phyloP scores from a whole-genome alignment of 2,329 filamentous ascomycete genomes.

The Knufia petricola region DNA sequence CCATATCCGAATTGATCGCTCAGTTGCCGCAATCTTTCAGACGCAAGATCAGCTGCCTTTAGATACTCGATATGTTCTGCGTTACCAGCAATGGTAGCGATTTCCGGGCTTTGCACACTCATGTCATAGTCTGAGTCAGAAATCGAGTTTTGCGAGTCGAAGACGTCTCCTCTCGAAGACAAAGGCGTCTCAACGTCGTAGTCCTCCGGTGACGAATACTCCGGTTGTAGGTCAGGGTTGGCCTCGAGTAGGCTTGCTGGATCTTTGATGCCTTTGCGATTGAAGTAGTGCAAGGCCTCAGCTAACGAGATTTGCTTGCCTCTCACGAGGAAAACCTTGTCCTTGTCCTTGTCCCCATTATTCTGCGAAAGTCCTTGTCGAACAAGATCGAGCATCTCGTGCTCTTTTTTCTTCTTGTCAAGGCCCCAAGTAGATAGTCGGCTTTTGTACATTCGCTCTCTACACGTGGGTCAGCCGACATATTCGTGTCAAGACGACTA shows the following conservation, averaged over 20 bases:
- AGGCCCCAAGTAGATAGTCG: slow-evolving; percentile 13
- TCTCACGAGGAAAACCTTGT: slow-evolving; percentile 22
- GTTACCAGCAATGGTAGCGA: slow-evolving; percentile 12
- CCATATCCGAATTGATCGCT: slow-evolving; percentile 15
- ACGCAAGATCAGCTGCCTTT: slow-evolving; percentile 15
- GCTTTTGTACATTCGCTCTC: slow-evolving; percentile 24
- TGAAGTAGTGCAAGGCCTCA: slow-evolving; percentile 23
- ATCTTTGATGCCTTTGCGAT: slow-evolving; percentile 24
- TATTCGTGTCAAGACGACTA: not conserved
- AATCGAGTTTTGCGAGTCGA: slow-evolving; percentile 10
- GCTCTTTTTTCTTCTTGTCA: slow-evolving; percentile 24
- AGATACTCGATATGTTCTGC: slow-evolving; percentile 9
- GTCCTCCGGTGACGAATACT: slow-evolving; percentile 21
- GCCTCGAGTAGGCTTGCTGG: slow-evolving; percentile 19
- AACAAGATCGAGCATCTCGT: slow-evolving; percentile 24
- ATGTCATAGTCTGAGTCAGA: slow-evolving; percentile 17
- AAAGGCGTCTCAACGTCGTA: slow-evolving; percentile 18
- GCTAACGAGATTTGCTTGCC: slow-evolving; percentile 22
- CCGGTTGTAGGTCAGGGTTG: slow-evolving; percentile 7
- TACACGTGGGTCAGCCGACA: slow-evolving; percentile 10
- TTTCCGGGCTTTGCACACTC: slow-evolving; percentile 10
- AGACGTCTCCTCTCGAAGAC: slow-evolving; percentile 16
- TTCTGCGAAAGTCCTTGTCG: slow-evolving; percentile 21
- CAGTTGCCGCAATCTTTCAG: slow-evolving; percentile 14
- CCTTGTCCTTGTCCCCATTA: slow-evolving; percentile 21